Conservation (phyloP, 2,329 filamentous ascomycete genomes). For the Chaetomium olivaceum region DNA sequence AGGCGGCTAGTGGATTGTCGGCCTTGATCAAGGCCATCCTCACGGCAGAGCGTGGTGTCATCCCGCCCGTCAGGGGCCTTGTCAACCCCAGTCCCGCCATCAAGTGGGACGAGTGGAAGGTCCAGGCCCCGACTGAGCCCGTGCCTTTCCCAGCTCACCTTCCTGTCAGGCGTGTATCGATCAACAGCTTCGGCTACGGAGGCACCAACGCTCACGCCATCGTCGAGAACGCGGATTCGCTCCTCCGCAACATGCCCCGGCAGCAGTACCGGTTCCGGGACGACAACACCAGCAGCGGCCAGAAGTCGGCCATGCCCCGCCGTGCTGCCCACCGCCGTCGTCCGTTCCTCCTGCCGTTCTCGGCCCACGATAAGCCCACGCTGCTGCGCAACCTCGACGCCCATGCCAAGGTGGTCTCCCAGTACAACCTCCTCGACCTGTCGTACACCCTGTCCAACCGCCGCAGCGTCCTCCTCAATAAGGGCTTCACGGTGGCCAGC, state of each 20-base stretch:
- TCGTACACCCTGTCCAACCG: background rate
- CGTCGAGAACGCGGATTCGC: conserved; percentile 6
- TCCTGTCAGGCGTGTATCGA: conserved; percentile 10
- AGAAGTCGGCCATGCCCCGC: background rate
- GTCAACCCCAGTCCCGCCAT: conserved; percentile 23
- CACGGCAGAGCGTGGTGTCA: conserved; percentile 23
- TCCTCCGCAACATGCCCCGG: background rate
- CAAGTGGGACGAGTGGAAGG: conserved; percentile 4
- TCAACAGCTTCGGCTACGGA: conserved; percentile 39
- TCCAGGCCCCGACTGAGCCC: conserved; percentile 13
- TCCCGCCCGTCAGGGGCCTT: conserved; percentile 37
- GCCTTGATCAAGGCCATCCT: conserved; percentile 35
- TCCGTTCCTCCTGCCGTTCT: background rate
- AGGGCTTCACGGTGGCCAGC: conserved; percentile 1
- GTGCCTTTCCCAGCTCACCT: conserved; percentile 4
- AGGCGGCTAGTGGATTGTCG: conserved; percentile 32
- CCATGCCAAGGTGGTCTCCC: background rate
- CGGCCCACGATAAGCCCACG: background rate
- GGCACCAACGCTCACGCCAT: conserved; percentile 37
- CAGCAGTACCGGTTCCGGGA: background rate
- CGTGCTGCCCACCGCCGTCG: background rate
- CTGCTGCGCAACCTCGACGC: background rate
- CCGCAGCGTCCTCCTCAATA: background rate
- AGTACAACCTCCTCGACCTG: background rate
- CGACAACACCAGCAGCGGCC: background rate